Base-by-base conservation (phyloP, 257 asterid genomes). In the Lycium ferocissimum region DNA sequence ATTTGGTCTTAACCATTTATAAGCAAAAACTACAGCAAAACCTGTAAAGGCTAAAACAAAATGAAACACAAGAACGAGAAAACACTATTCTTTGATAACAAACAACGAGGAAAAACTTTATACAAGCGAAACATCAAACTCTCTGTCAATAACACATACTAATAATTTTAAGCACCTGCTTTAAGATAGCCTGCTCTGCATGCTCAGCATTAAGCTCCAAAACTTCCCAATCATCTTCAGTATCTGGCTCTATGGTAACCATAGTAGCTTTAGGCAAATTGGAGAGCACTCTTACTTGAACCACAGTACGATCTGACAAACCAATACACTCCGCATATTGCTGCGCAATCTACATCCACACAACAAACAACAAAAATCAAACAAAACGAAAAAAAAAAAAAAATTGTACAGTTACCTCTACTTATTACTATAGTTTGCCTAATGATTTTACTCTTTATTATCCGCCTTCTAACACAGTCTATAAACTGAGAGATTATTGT, bases 201-300 rank as follows among this genome's bases (percentile, higher is more conserved):
- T 90, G 94, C 93, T 95, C 98, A 13, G 99, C 87, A 88, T 97
- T 97, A 78, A 97, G 98, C 91, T 97, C 99, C 93, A 97, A 84
- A 86, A 95, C 91, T 92, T 97, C 99, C 99, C 99, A 97, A 89
- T 95, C 99, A 87, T 97, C 99, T 92, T 95, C 99, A 1, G 99
- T 95, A 56, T 89, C 97, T 2, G 99, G 98, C 88, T 97, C 99
- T 20, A 95, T 83, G 49, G 97, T 90, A 88, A 97, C 99, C 40
- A 93, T 87, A 33, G 92, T 91, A 15, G 98, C 98, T 89, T 94
- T 92, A 33, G 97, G 94, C 69, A 97, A 86, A 89, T 92, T 93
- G 84, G 93, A 91, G 26, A 89, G 86, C 26, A 92, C 92, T 70
- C 92, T 91, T 83, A 97, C 97, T 84, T 69, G 93, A 84, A 95